These are phyloP conservation scores for Starmera pachycereana DNA, from an alignment of 805 yeast species.

Conservation along the genomic window DNA sequence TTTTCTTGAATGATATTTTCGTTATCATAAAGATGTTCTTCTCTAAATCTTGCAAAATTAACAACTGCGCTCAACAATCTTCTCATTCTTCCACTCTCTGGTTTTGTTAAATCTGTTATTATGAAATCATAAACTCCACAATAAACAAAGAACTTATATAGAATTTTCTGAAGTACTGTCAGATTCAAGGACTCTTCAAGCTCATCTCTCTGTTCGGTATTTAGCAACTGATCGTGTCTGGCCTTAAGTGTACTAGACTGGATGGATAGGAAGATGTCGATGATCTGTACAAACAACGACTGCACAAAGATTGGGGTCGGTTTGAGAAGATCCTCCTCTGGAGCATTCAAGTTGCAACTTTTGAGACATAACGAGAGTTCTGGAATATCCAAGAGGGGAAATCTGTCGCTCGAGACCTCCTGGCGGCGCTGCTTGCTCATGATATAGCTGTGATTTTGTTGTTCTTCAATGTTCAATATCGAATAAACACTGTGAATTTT, in stretches of 20 bases:
- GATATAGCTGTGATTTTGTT: background rate
- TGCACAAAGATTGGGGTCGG: slow-evolving; percentile 51
- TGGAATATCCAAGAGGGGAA: slow-evolving; percentile 50
- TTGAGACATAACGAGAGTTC: slow-evolving; percentile 52
- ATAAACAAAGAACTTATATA: slow-evolving; percentile 51
- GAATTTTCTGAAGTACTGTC: slow-evolving; percentile 47
- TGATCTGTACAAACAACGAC: slow-evolving; percentile 46
- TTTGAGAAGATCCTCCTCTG: slow-evolving; percentile 45
- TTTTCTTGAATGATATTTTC: slow-evolving; percentile 48
- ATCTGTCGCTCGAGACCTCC: slow-evolving; percentile 32
- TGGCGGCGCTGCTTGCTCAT: slow-evolving; percentile 8
- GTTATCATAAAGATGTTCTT: slow-evolving; percentile 61
- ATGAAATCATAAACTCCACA: slow-evolving; percentile 76
- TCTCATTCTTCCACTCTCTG: slow-evolving; percentile 58
- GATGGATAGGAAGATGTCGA: slow-evolving; percentile 51
- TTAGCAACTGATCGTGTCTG: slow-evolving; percentile 7
- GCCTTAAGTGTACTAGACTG: slow-evolving; percentile 22
- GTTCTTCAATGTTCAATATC: background rate
- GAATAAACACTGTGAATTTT: background rate
- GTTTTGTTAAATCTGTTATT: slow-evolving; percentile 62
- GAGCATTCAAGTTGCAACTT: slow-evolving; percentile 50
- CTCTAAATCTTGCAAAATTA: slow-evolving; percentile 78
- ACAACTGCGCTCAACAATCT: slow-evolving; percentile 73
- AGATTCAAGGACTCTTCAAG: slow-evolving; percentile 33
- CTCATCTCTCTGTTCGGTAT: slow-evolving; percentile 20